Evolutionary conservation across 768 basidiomycete genomes (phyloP), one percentile per base, ranked within the genome.

Genomic region (Leccinum longicurvipes): DNA sequence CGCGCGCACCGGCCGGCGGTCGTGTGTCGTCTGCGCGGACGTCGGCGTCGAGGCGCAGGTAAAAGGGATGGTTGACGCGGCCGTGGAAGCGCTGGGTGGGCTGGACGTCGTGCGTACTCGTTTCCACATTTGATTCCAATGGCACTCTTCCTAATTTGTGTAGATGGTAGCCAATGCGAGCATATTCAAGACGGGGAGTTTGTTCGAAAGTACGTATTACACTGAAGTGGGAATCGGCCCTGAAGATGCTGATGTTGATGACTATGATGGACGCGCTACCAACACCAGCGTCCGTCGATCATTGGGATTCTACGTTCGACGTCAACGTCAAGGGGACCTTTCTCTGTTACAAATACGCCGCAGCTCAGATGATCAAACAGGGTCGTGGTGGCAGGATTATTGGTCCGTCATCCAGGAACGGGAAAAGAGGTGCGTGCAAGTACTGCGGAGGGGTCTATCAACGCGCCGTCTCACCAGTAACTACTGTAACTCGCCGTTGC

Each of bases 341-440:
- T 46, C 56, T 76, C 2, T 70, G 67, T 50, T 73, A 73, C 64
- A 76, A 73, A 56, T 62, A 70, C 46, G 76, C 74, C 2, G 75
- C 75, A 0, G 50, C 47, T 14, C 67, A 73, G 50, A 77, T 76
- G 77, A 65, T 77, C 51, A 66, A 71, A 53, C 76, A 76, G 61
- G 72, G 74, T 10, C 57, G 58, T 1, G 75, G 75, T 5, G 75
- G 76, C 2, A 61, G 75, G 4, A 77, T 77, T 47, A 72, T 77
- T 15, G 47, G 29, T 6, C 29, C 29, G 4, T 23, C 47, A 15
- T 31, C 47, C 47, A 8, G 14, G 19, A 48, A 31, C 21, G 47
- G 29, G 12, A 31, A 48, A 11, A 29, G 9, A 23, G 47, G 47
- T 50, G 8, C 3, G 31, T 32, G 19, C 6, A 3, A 15, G 17